Percentiles rank a stretch among this genome's conserved stretches.
These are phyloP conservation scores for Zymoseptoria pseudotritici DNA, from an alignment of 2,329 filamentous ascomycete species.

Conservation along the genomic window DNA sequence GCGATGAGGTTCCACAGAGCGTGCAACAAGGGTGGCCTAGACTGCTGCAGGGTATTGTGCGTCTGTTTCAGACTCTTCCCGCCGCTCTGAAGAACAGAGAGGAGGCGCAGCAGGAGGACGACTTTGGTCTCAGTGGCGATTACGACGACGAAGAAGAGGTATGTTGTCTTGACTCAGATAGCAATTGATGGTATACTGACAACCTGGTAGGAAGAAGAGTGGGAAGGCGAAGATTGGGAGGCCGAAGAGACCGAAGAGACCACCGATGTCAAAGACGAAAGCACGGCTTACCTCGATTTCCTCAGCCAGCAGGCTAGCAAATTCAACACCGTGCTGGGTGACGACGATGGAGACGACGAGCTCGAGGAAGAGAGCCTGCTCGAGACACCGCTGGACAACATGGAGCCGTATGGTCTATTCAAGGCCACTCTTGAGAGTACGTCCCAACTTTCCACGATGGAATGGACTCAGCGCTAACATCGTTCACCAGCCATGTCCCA, in stretches of 20 bases:
- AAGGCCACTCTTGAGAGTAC: slow-evolving; percentile 72
- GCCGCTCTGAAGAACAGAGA: slow-evolving; percentile 84
- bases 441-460: slow-evolving; percentile 32
- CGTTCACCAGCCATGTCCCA: slow-evolving; percentile 65
- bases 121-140: slow-evolving; percentile 71
- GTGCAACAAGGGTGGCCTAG: slow-evolving; percentile 94
- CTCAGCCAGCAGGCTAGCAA: slow-evolving; percentile 65
- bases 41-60: slow-evolving; percentile 78
- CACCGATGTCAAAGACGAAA: slow-evolving; percentile 74
- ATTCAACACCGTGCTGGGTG: slow-evolving; percentile 46
- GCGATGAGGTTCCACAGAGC: slow-evolving; percentile 79
- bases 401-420: slow-evolving; percentile 91
- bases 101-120: slow-evolving; percentile 76
- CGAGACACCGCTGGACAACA: slow-evolving; percentile 88
- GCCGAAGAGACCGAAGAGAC: slow-evolving; percentile 57
- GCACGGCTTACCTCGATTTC: slow-evolving; percentile 90
- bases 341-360: slow-evolving; percentile 71
- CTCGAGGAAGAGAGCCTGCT: slow-evolving; percentile 87
- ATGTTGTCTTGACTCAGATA: neutral
- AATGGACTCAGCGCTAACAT: slow-evolving; percentile 23
- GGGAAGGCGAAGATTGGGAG: slow-evolving; percentile 67
- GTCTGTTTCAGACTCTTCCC: slow-evolving; percentile 86
- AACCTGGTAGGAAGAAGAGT: slow-evolving; percentile 58
- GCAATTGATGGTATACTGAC: slow-evolving; percentile 2
- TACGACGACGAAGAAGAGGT: slow-evolving; percentile 62